phyloP scores from a whole-genome alignment of 2,329 filamentous ascomycete species.

The Ophiostoma ulmi region DNA sequence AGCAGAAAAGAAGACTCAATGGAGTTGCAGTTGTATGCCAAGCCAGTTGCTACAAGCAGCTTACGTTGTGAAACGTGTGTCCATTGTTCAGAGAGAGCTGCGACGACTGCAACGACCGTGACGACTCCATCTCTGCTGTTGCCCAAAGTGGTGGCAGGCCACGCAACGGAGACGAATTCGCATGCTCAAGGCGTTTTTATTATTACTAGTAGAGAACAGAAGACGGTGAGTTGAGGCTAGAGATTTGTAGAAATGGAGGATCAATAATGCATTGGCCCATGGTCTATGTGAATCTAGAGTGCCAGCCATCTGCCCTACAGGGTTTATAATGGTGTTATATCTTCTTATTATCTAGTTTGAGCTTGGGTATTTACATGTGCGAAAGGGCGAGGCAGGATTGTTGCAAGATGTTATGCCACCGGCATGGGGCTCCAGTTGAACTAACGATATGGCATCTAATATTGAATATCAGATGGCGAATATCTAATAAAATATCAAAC shows the following conservation, averaged over 20 bases:
- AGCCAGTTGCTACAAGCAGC: slow-evolving; percentile 1
- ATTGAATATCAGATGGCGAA: not conserved
- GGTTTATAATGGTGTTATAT: not conserved
- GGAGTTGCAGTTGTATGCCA: not conserved
- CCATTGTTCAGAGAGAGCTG: not conserved
- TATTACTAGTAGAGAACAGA: not conserved
- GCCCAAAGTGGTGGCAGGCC: not conserved
- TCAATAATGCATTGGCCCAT: not conserved
- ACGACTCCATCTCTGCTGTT: slow-evolving; percentile 4
- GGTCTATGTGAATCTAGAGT: not conserved
- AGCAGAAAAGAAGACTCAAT: not conserved
- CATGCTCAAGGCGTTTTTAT: not conserved
- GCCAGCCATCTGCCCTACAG: not conserved
- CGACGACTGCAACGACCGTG: not conserved
- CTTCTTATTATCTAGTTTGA: not conserved
- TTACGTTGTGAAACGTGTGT: slow-evolving; percentile 1
- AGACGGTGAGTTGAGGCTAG: not conserved
- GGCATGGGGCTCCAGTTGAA: not conserved
- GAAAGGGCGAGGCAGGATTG: not conserved
- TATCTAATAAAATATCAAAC: too few relatives aligned
- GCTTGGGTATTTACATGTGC: too few relatives aligned
- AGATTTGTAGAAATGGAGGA: not conserved
- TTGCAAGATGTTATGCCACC: not conserved
- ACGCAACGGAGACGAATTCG: not conserved
- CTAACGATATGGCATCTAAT: not conserved